phyloP scores from a whole-genome alignment of 2,329 filamentous ascomycete genomes.

The Cordyceps cateniannulata region DNA sequence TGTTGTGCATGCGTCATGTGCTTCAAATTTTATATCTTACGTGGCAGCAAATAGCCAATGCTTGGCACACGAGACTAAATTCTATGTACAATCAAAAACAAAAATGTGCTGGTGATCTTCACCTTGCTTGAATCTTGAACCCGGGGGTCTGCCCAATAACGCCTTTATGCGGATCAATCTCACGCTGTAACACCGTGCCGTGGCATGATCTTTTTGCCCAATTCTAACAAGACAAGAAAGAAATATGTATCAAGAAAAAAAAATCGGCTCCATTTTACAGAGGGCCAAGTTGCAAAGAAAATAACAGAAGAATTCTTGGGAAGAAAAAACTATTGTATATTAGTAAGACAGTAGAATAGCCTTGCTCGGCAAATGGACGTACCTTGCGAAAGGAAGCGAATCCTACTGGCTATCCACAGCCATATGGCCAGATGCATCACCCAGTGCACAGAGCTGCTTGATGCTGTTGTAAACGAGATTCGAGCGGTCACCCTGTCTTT shows the following conservation, averaged over 20 bases:
- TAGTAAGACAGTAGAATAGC: neutral
- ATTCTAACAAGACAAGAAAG: neutral
- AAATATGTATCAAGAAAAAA: neutral
- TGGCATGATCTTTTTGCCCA: neutral
- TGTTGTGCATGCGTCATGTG: constrained; percentile 7
- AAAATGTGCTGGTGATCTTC: neutral
- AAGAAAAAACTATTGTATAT: neutral
- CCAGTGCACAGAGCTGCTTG: constrained; percentile 13
- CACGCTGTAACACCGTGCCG: constrained; percentile 4
- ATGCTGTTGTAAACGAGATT: constrained; percentile 13
- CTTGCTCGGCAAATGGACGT: neutral
- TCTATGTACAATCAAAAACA: constrained; percentile 10
- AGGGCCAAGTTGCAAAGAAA: neutral
- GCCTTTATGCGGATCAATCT: constrained; percentile 7
- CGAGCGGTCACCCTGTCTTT: constrained; percentile 13
- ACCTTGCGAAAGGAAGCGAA: neutral
- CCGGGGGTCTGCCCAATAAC: constrained; percentile 1
- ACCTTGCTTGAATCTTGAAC: neutral
- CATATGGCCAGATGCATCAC: constrained; percentile 6
- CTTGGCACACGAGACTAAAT: constrained; percentile 9
- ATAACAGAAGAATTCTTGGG: neutral
- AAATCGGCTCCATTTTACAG: neutral
- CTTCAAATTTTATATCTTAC: neutral
- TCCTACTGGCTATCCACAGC: constrained; percentile 3
- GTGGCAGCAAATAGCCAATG: constrained; percentile 8